A percentile compares a stretch with the other conserved stretches of the same genome.
These are phyloP conservation scores for Metschnikowia gelsemii DNA, from an alignment of 805 yeast species.

Conservation along the genomic window DNA sequence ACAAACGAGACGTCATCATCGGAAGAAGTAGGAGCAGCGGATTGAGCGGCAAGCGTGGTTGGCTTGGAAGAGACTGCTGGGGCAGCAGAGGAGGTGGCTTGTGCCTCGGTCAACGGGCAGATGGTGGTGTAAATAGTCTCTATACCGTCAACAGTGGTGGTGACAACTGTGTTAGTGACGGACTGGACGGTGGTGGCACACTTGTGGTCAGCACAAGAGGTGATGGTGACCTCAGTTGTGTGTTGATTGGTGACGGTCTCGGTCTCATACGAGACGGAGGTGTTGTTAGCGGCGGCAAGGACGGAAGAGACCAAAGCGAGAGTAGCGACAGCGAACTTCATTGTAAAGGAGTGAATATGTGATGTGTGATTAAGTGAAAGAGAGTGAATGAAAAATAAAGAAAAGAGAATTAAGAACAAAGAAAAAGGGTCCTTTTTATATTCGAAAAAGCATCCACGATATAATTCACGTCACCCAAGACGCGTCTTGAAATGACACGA, in stretches of 20 bases:
- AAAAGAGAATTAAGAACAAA: neutral
- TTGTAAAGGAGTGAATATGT: constrained; percentile 13
- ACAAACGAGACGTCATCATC: constrained; percentile 43
- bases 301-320: constrained; percentile 24
- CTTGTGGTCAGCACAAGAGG: constrained; percentile 25
- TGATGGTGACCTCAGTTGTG: constrained; percentile 32
- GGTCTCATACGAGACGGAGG: constrained; percentile 18
- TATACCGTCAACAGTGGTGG: constrained; percentile 29
- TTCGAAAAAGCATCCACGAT: neutral
- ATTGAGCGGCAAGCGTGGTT: constrained; percentile 13
- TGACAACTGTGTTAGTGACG: constrained; percentile 19
- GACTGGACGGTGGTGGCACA: constrained; percentile 22
- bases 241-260: constrained; percentile 21
- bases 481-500: constrained; percentile 3
- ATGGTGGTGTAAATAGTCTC: constrained; percentile 24
- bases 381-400: neutral
- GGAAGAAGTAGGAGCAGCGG: constrained; percentile 13
- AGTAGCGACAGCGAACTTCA: constrained; percentile 25
- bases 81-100: constrained; percentile 10
- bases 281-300: constrained; percentile 23
- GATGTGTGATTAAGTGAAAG: neutral
- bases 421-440: constrained; percentile 1
- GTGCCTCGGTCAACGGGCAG: constrained; percentile 20
- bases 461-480: neutral
- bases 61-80: constrained; percentile 13